phyloP scores from a whole-genome alignment of 768 basidiomycete genomes.

The Termitomyces sp. region DNA sequence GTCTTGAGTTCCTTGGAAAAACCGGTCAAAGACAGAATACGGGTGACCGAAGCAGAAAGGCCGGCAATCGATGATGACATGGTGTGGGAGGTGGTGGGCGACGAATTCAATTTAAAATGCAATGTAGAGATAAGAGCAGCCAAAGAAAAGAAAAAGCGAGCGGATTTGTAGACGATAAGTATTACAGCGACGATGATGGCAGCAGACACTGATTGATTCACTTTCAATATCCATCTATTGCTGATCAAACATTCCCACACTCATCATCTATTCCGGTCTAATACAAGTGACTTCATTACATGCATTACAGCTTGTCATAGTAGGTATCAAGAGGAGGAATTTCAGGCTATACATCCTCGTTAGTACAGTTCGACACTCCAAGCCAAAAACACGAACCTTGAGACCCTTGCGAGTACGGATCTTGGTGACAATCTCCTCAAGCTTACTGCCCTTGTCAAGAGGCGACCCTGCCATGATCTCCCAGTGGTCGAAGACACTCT shows the following conservation, averaged over 20 bases:
- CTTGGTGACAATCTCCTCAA: constrained; percentile 75
- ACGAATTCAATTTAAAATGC: constrained; percentile 15
- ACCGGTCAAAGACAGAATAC: constrained; percentile 88
- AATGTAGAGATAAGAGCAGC: constrained; percentile 11
- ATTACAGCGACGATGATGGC: constrained; percentile 11
- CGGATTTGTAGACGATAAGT: constrained; percentile 16
- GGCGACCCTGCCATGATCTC: constrained; percentile 79
- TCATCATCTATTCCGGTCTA: constrained; percentile 3
- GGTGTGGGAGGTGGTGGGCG: constrained; percentile 16
- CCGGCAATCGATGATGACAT: constrained; percentile 73
- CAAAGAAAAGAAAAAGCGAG: constrained; percentile 17
- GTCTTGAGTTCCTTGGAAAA: constrained; percentile 97
- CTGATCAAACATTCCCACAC: constrained; percentile 13
- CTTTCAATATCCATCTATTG: constrained; percentile 2
- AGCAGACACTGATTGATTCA: constrained; percentile 1
- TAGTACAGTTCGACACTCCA: background rate
- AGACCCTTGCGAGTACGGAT: constrained; percentile 96
- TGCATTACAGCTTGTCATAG: constrained; percentile 89
- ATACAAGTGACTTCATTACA: too few relatives aligned
- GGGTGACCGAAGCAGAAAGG: constrained; percentile 92
- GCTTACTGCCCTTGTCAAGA: constrained; percentile 88
- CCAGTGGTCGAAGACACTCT: constrained; percentile 92
- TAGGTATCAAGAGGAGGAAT: constrained; percentile 85
- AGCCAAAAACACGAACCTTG: constrained; percentile 50
- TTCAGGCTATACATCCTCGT: constrained; percentile 55